These are phyloP conservation scores for Aureobasidium sp. DNA, from an alignment of 2,329 filamentous ascomycete genomes.

Conservation along the genomic window DNA sequence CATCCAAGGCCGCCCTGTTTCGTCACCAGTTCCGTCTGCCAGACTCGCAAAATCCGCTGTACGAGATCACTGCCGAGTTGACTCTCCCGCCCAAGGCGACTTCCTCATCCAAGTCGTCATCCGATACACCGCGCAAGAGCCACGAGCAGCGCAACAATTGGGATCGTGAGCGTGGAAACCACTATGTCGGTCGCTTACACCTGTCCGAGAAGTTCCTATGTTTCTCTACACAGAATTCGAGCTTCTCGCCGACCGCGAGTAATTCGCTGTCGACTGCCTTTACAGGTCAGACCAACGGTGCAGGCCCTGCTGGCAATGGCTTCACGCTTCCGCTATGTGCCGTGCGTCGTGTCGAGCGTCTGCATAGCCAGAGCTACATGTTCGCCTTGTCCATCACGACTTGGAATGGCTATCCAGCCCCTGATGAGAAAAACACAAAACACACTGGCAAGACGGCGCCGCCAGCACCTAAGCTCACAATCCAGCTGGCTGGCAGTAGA, in stretches of 20 bases:
- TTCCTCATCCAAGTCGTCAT: constrained; percentile 18
- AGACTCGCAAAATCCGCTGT: constrained; percentile 81
- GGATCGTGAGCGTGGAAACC: constrained; percentile 51
- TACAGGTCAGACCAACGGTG: constrained; percentile 87
- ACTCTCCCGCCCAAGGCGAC: constrained; percentile 61
- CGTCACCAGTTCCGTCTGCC: constrained; percentile 95
- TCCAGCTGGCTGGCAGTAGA: constrained; percentile 83
- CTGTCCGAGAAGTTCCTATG: constrained; percentile 91
- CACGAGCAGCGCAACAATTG: constrained; percentile 58
- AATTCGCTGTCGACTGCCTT: constrained; percentile 74
- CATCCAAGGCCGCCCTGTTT: constrained; percentile 87
- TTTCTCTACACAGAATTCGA: constrained; percentile 89
- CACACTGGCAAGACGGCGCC: constrained; percentile 37
- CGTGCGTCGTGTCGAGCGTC: constrained; percentile 81
- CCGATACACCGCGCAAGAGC: constrained; percentile 24
- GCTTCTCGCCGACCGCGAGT: constrained; percentile 74
- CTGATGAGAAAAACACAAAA: constrained; percentile 36
- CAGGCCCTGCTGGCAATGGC: constrained; percentile 87
- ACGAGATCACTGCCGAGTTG: constrained; percentile 94
- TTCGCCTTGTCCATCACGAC: constrained; percentile 93
- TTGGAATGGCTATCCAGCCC: constrained; percentile 68
- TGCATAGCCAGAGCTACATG: constrained; percentile 86
- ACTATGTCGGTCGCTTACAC: constrained; percentile 88
- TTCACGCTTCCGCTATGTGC: constrained; percentile 91
- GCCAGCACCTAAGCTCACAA: constrained; percentile 77